Evolutionary conservation across 192 early-diverging fungal species (phyloP).

Genomic region (Coemansia sp.): DNA sequence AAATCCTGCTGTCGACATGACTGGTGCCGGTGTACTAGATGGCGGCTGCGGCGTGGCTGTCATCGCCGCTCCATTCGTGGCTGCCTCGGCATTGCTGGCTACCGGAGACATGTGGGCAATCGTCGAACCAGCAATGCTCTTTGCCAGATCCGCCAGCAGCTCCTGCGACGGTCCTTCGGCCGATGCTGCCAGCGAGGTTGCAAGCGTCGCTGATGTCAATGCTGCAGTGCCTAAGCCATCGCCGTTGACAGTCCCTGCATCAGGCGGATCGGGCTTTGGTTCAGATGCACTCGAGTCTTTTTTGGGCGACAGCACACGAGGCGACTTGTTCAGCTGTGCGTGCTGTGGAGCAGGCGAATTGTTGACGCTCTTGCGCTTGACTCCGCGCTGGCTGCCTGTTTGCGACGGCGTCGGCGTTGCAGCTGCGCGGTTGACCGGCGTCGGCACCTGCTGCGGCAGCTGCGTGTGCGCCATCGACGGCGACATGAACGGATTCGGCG

Average conservation of each 20-base stretch:
- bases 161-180: slow-evolving; percentile 3
- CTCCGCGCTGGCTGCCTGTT: slow-evolving; percentile 26
- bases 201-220: not conserved
- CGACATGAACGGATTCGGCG: slow-evolving; percentile 26
- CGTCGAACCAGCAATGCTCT: not conserved
- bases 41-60: slow-evolving; percentile 4
- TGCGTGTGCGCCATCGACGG: slow-evolving; percentile 17
- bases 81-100: not conserved
- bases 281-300: not conserved
- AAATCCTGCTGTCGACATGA: not conserved
- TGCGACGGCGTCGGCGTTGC: slow-evolving; percentile 28
- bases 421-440: not conserved
- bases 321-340: slow-evolving; percentile 34
- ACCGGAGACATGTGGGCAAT: not conserved
- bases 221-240: not conserved
- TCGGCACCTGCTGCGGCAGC: slow-evolving; percentile 6
- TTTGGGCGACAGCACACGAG: slow-evolving; percentile 18
- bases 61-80: slow-evolving; percentile 5
- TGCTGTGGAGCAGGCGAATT: slow-evolving; percentile 28
- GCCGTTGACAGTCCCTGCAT: not conserved
- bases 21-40: not conserved
- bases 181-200: slow-evolving; percentile 2
- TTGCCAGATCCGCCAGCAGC: slow-evolving; percentile 2
- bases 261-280: slow-evolving; percentile 1
- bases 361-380: slow-evolving; percentile 53